Evolutionary conservation across 768 basidiomycete species (phyloP).

Genomic region (Tulasnella sp.): DNA sequence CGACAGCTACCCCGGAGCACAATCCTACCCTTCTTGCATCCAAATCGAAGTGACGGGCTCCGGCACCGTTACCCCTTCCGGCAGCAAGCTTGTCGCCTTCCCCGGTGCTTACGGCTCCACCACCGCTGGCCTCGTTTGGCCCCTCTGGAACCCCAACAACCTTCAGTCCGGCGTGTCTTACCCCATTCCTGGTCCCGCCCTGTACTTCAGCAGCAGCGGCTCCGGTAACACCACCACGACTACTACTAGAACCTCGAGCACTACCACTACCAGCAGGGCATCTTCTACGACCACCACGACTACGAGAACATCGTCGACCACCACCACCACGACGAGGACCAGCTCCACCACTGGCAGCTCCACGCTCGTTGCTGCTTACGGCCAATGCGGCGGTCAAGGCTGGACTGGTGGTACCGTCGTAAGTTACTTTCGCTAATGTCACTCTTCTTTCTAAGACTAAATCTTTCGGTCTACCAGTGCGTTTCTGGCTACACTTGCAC

Average conservation of each 20-base stretch:
- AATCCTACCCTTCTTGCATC: constrained; percentile 44
- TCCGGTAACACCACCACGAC: not conserved
- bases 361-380: constrained; percentile 11
- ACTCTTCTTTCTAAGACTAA: not conserved
- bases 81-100: constrained; percentile 55
- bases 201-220: constrained; percentile 40
- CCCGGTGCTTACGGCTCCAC: constrained; percentile 54
- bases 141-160: constrained; percentile 37
- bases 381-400: constrained; percentile 25
- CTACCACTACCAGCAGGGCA: not conserved
- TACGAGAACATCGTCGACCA: not conserved
- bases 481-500: constrained; percentile 52
- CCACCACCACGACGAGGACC: not conserved
- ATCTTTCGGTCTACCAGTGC: constrained; percentile 39
- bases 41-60: constrained; percentile 54
- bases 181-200: constrained; percentile 51
- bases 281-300: not conserved
- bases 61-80: constrained; percentile 47
- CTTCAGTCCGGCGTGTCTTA: constrained; percentile 42
- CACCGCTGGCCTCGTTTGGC: constrained; percentile 43
- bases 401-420: constrained; percentile 24
- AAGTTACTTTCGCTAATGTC: not conserved
- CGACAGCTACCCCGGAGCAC: constrained; percentile 23
- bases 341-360: constrained; percentile 13
- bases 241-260: not conserved